These are phyloP conservation scores for Akebia trifoliata DNA, from an alignment of 164 flowering plant genomes.

Conservation along the genomic window DNA sequence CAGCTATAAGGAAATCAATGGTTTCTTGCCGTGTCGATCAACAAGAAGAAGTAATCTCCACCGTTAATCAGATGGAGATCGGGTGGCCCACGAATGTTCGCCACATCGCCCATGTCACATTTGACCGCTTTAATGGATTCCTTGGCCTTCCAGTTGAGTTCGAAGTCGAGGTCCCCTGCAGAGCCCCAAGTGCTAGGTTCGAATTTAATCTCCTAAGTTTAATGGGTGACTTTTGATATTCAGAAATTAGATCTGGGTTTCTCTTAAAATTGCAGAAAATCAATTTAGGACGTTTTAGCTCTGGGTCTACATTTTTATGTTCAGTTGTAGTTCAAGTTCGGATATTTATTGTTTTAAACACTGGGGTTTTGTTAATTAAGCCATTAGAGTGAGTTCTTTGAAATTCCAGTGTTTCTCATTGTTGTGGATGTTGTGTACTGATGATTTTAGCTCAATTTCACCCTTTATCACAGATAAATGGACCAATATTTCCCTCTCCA, in stretches of 20 bases:
- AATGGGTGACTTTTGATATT: conserved; percentile 16
- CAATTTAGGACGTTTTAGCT: too few relatives aligned
- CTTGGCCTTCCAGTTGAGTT: conserved; percentile 93
- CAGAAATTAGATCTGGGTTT: conserved; percentile 16
- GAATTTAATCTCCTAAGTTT: not conserved
- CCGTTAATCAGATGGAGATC: conserved; percentile 70
- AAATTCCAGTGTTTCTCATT: too few relatives aligned
- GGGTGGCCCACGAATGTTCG: conserved; percentile 94
- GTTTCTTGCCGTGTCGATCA: conserved; percentile 72
- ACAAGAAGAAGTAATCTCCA: conserved; percentile 43
- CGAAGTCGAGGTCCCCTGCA: conserved; percentile 70
- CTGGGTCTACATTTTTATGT: too few relatives aligned
- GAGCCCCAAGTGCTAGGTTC: conserved; percentile 95
- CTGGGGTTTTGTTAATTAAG: too few relatives aligned
- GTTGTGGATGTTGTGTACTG: too few relatives aligned
- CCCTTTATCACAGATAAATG: too few relatives aligned
- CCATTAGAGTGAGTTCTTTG: too few relatives aligned
- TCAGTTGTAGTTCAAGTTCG: too few relatives aligned
- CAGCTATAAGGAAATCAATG: conserved; percentile 84
- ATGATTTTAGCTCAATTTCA: too few relatives aligned
- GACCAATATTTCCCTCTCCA: too few relatives aligned
- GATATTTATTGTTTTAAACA: too few relatives aligned
- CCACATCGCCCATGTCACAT: conserved; percentile 90
- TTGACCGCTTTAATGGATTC: conserved; percentile 91
- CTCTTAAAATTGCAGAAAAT: conserved; percentile 6